Evolutionary conservation across 805 yeast genomes (phyloP), one percentile per base, ranked within the genome.

Genomic region (Saccharomycopsis babjevae): DNA sequence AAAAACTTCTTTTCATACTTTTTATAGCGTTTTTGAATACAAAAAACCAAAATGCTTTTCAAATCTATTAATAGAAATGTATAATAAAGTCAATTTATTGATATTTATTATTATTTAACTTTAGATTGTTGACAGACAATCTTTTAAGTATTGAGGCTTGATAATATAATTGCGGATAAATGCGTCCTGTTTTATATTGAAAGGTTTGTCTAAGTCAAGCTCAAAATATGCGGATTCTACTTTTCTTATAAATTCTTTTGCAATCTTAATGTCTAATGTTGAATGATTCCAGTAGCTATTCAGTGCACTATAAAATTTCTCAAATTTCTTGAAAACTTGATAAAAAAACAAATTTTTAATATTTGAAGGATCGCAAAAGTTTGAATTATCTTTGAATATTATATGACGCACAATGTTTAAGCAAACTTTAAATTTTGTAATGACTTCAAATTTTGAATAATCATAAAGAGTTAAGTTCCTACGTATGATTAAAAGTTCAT

Each of bases 251-350:
- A 46, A 22, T 15, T 22, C 32, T 25, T 46, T 46, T 46, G 28
- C 52, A 22, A 25, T 16, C 10, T 3, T 57, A 15, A 42, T 13
- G 18, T 22, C 40, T 30, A 57, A 25, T 8, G 5, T 30, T 22
- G 52, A 20, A 15, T 39, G 15, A 30, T 57, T 52, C 28, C 25
- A 46, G 8, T 22, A 22, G 25, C 8, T 13, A 16, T 46, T 46
- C 3, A 13, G n/a, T n/a, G 52, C 25, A 3, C 32, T 52, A 32
- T 62, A 62, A 36, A 55, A 61, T 13, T 52, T 25, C 36, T 57
- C 62, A 55, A 59, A 63, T 25, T 42, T 58, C 50, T 61, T 63
- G 57, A 62, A 60, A 20, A 62, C 50, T 16, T 62, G 64, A 42
- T 50, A 59, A 22, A 59, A 59, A 15, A 59, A 60, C 3, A 46